These are phyloP conservation scores for Lavandula angustifolia DNA, from an alignment of 257 asterid species.

Conservation along the genomic window DNA sequence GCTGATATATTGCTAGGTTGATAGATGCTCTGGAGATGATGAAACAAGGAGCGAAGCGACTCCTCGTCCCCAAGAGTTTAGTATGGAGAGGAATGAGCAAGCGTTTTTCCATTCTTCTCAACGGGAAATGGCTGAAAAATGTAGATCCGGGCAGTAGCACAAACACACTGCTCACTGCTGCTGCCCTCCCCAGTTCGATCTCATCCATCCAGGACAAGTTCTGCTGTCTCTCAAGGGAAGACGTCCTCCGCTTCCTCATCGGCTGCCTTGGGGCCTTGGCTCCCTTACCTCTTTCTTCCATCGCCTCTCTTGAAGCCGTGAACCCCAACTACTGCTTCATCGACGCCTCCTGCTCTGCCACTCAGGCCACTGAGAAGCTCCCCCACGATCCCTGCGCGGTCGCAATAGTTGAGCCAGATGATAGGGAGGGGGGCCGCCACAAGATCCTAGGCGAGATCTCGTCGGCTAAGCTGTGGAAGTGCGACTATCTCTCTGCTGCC, in stretches of 20 bases:
- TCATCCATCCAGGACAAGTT: constrained; percentile 58
- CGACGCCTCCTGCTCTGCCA: constrained; percentile 70
- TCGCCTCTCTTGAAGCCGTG: constrained; percentile 68
- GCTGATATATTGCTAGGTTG: too few relatives aligned
- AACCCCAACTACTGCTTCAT: constrained; percentile 64
- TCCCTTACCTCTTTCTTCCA: constrained; percentile 88
- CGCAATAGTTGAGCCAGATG: constrained; percentile 69
- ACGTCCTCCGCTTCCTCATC: constrained; percentile 85
- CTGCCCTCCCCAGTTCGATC: constrained; percentile 61
- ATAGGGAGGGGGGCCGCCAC: constrained; percentile 48
- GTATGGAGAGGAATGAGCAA: constrained; percentile 95
- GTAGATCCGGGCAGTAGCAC: constrained; percentile 42
- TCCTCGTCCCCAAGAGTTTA: constrained; percentile 84
- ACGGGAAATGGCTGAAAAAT: constrained; percentile 88
- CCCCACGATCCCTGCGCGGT: constrained; percentile 81
- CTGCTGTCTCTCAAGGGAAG: constrained; percentile 94
- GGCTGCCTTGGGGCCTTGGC: constrained; percentile 98
- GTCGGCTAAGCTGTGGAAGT: constrained; percentile 82
- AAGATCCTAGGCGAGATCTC: constrained; percentile 91
- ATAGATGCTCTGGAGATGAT: constrained; percentile 98
- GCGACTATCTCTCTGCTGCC: constrained; percentile 79
- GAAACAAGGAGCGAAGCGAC: constrained; percentile 95
- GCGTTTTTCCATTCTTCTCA: constrained; percentile 81
- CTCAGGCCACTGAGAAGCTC: constrained; percentile 53
- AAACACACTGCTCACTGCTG: constrained; percentile 34